These are phyloP conservation scores for Trypanosoma cruzi DNA, from an alignment of 208 protist species.

Conservation along the genomic window DNA sequence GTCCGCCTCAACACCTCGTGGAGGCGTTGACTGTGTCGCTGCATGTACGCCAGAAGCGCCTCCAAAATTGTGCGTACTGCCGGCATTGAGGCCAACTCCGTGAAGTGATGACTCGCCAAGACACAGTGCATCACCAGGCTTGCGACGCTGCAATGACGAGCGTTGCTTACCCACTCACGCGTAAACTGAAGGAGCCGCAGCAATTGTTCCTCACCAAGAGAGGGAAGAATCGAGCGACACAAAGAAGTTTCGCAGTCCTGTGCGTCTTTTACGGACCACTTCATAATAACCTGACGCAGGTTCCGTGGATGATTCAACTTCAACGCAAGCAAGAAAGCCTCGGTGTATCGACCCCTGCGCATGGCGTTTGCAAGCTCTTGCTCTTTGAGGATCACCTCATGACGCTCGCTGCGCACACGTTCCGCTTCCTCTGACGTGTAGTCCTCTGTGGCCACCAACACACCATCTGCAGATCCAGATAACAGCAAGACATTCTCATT, in stretches of 20 bases:
- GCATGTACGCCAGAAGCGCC: slow-evolving; percentile 86
- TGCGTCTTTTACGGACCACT: slow-evolving; percentile 66
- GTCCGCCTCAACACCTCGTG: slow-evolving; percentile 78
- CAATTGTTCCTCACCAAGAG: slow-evolving; percentile 62
- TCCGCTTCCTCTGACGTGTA: slow-evolving; percentile 90
- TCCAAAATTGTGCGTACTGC: slow-evolving; percentile 66
- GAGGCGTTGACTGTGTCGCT: slow-evolving; percentile 84
- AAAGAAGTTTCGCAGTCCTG: slow-evolving; percentile 65
- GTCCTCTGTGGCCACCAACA: slow-evolving; percentile 86
- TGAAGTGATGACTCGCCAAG: slow-evolving; percentile 64
- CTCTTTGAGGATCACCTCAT: slow-evolving; percentile 75
- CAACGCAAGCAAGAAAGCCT: slow-evolving; percentile 83
- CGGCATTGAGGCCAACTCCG: slow-evolving; percentile 57
- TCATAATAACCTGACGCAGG: slow-evolving; percentile 78
- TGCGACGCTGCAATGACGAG: slow-evolving; percentile 76
- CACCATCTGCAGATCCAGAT: slow-evolving; percentile 86
- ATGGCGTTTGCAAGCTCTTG: slow-evolving; percentile 88
- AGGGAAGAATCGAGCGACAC: slow-evolving; percentile 52
- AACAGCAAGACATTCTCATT: slow-evolving; percentile 54
- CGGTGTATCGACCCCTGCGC: slow-evolving; percentile 69
- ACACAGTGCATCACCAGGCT: slow-evolving; percentile 73
- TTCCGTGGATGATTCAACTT: slow-evolving; percentile 88
- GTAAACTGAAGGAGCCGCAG: slow-evolving; percentile 87
- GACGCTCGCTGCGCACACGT: slow-evolving; percentile 60
- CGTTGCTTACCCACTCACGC: slow-evolving; percentile 93